Percentiles rank a stretch among this genome's conserved stretches.
These are phyloP conservation scores for Cerioporus squamosus DNA, from an alignment of 1,284 basidiomycete genomes.

Conservation along the genomic window DNA sequence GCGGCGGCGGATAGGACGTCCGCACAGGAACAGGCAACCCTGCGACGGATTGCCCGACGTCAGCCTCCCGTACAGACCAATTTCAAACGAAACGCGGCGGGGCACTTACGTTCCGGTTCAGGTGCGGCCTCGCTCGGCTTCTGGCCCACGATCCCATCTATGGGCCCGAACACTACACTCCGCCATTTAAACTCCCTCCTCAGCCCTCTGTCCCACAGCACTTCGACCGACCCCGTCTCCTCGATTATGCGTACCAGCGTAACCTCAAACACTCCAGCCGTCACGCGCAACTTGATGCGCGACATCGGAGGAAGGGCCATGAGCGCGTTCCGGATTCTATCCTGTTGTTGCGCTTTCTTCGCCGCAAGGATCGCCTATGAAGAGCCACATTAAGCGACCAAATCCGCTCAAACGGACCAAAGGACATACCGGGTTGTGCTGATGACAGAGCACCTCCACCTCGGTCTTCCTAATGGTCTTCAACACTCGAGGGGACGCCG, in stretches of 20 bases:
- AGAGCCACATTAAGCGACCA: neutral
- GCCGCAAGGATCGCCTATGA: conserved; percentile 68
- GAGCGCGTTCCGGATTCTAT: conserved; percentile 67
- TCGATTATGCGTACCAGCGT: conserved; percentile 72
- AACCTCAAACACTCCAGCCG: conserved; percentile 81
- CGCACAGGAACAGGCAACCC: conserved; percentile 14
- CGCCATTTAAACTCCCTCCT: conserved; percentile 82
- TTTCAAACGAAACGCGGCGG: neutral
- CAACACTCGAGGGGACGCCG: conserved; percentile 47
- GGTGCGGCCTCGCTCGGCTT: conserved; percentile 59
- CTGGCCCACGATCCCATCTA: conserved; percentile 53
- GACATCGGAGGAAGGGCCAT: conserved; percentile 69
- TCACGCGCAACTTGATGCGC: conserved; percentile 80
- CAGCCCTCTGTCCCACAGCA: conserved; percentile 76
- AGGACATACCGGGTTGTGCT: conserved; percentile 80
- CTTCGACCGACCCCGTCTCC: conserved; percentile 69
- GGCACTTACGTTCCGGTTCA: conserved; percentile 40
- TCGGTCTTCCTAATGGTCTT: conserved; percentile 73
- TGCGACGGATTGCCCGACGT: neutral
- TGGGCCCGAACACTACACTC: conserved; percentile 68
- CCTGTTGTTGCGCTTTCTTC: conserved; percentile 72
- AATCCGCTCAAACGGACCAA: neutral
- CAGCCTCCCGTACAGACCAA: neutral
- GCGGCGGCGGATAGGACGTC: conserved; percentile 16
- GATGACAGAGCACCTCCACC: conserved; percentile 75